A percentile compares a stretch with the other conserved stretches of the same genome.
phyloP scores from a whole-genome alignment of 2,329 filamentous ascomycete genomes.

The Exophiala aquamarina region DNA sequence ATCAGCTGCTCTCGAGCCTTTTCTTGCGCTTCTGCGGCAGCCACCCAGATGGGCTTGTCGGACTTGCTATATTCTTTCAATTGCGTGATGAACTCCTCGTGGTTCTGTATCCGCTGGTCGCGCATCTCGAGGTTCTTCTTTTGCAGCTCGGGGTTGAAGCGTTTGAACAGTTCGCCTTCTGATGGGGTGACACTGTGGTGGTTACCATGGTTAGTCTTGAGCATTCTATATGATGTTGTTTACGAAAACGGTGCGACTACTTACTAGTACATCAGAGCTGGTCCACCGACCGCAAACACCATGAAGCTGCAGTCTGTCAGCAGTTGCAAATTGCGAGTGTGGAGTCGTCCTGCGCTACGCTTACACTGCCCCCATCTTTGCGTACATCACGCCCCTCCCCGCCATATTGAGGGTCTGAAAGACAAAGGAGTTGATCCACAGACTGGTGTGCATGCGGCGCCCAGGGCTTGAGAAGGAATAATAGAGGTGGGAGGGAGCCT shows the following conservation, averaged over 20 bases:
- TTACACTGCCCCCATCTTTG: constrained; percentile 72
- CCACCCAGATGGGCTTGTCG: constrained; percentile 71
- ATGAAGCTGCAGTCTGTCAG: constrained; percentile 58
- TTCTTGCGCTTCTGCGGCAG: constrained; percentile 42
- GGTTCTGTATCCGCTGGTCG: constrained; percentile 75
- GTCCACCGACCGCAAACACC: constrained; percentile 76
- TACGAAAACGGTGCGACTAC: not conserved
- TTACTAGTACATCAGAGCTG: constrained; percentile 71
- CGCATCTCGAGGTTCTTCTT: constrained; percentile 80
- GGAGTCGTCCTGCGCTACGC: constrained; percentile 8
- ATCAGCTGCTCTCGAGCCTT: constrained; percentile 38
- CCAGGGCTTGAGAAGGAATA: not conserved
- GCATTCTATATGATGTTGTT: constrained; percentile 9
- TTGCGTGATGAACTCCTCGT: constrained; percentile 79
- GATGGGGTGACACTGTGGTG: constrained; percentile 57
- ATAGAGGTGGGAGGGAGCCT: not conserved
- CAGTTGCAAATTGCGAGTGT: constrained; percentile 2
- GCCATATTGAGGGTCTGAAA: constrained; percentile 20
- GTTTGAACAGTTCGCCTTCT: constrained; percentile 86
- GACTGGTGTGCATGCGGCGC: not conserved
- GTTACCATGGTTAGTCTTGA: not conserved
- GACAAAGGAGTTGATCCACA: too few species aligned
- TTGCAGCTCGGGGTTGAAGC: constrained; percentile 93
- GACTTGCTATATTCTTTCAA: constrained; percentile 89
- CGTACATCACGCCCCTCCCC: constrained; percentile 45